Conservation (phyloP, 257 asterid genomes). For the Ophiorrhiza pumila region DNA sequence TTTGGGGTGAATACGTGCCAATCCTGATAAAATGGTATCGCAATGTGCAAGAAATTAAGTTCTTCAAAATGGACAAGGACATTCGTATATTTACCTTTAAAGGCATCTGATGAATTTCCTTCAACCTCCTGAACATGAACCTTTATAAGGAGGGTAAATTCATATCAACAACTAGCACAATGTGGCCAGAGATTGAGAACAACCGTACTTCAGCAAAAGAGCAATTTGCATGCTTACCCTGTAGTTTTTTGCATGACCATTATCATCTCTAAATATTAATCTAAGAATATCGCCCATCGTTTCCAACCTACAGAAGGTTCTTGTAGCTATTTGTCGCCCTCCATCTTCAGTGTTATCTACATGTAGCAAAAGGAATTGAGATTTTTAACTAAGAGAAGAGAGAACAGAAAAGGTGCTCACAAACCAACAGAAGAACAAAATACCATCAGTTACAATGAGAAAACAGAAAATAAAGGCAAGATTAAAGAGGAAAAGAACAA, state of each 20-base stretch:
- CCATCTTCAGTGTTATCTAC: conserved; percentile 48
- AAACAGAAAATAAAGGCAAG: background rate
- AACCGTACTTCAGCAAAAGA: background rate
- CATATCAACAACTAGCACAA: conserved; percentile 17
- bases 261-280: conserved; percentile 56
- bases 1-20: background rate
- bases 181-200: background rate
- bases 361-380: conserved; percentile 44
- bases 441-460: background rate
- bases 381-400: conserved; percentile 7
- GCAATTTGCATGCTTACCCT: conserved; percentile 51
- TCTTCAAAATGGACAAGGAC: conserved; percentile 3
- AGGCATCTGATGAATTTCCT: conserved; percentile 49
- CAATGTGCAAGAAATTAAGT: conserved; percentile 11
- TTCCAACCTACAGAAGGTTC: conserved; percentile 64
- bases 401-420: background rate
- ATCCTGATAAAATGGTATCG: background rate
- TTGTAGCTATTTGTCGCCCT: conserved; percentile 56
- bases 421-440: background rate
- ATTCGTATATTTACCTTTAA: conserved; percentile 51
- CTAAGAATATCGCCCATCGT: conserved; percentile 78
- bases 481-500: background rate
- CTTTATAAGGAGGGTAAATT: conserved; percentile 42
- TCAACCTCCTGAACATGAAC: conserved; percentile 85
- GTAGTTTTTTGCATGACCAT: conserved; percentile 77